A percentile compares a stretch with the other conserved stretches of the same genome.
Conservation (phyloP, 225 moss, liverwort and hornwort species). For the Marchantia paleacea region DNA sequence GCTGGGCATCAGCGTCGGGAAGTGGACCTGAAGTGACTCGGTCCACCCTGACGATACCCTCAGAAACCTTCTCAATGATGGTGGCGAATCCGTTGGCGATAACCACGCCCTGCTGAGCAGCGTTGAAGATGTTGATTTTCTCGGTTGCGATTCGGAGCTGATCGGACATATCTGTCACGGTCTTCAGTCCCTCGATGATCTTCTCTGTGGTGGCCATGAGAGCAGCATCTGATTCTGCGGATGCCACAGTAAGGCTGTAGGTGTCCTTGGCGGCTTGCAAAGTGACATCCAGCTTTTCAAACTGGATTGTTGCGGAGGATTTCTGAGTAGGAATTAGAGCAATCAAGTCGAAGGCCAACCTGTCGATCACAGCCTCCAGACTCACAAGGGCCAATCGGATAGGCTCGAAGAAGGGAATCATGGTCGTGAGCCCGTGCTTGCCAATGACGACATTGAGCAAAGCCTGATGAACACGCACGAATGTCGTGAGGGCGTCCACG, state of each 20-base stretch:
- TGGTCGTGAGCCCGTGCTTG: too few relatives aligned
- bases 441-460: too few relatives aligned
- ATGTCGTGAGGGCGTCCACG: too few relatives aligned
- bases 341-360: too few relatives aligned
- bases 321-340: constrained; percentile 24
- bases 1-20: constrained; percentile 25
- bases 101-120: not conserved
- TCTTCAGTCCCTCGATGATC: too few relatives aligned
- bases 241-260: not conserved
- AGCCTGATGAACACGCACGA: too few relatives aligned
- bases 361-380: too few relatives aligned
- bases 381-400: too few relatives aligned
- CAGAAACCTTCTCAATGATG: constrained; percentile 26
- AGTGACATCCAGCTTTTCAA: constrained; percentile 16
- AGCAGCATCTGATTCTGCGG: not conserved
- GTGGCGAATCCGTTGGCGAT: constrained; percentile 15
- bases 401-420: too few relatives aligned
- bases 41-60: not conserved
- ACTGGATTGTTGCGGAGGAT: constrained; percentile 3
- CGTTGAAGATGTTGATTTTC: not conserved
- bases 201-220: not conserved
- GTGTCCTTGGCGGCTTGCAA: constrained; percentile 23
- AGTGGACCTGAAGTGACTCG: constrained; percentile 21
- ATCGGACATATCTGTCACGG: not conserved
- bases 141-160: not conserved